Evolutionary conservation across 2,329 filamentous ascomycete genomes (phyloP).

Genomic region (Thielaviopsis populi): DNA sequence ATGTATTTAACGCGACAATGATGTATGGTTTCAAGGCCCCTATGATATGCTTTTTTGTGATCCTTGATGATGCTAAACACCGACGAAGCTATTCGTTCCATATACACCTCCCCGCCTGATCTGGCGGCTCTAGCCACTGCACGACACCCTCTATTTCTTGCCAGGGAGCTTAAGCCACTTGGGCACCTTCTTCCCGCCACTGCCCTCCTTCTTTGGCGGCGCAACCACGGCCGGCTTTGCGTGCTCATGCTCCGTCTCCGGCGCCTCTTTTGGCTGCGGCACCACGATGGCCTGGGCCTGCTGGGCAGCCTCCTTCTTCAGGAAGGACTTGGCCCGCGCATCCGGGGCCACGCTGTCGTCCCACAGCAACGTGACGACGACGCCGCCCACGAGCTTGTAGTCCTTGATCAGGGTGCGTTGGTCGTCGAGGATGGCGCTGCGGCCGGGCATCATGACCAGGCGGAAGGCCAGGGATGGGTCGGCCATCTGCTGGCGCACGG

Average conservation of each 20-base stretch:
- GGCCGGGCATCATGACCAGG: conserved; percentile 48
- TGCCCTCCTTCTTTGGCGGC: conserved; percentile 22
- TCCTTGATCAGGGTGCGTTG: conserved; percentile 49
- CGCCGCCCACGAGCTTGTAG: conserved; percentile 47
- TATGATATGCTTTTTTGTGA: neutral
- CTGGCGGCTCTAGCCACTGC: neutral
- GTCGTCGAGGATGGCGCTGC: conserved; percentile 34
- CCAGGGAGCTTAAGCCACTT: conserved; percentile 60
- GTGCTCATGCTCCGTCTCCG: conserved; percentile 27
- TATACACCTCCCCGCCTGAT: neutral
- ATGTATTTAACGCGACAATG: neutral
- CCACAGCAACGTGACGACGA: conserved; percentile 67
- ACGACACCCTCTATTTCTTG: conserved; percentile 42
- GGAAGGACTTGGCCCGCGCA: conserved; percentile 40
- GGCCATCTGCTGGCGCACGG: conserved; percentile 58
- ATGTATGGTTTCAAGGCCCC: neutral
- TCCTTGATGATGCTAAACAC: neutral
- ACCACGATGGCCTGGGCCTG: conserved; percentile 54
- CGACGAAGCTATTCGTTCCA: too few relatives aligned
- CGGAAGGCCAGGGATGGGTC: conserved; percentile 51
- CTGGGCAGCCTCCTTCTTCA: conserved; percentile 42
- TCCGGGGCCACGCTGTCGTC: conserved; percentile 43
- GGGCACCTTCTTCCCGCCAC: conserved; percentile 37
- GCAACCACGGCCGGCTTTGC: conserved; percentile 20
- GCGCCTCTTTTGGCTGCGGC: conserved; percentile 32